These are phyloP conservation scores for Begonia fuchsioides DNA, from an alignment of 306 rosid genomes.

Conservation along the genomic window DNA sequence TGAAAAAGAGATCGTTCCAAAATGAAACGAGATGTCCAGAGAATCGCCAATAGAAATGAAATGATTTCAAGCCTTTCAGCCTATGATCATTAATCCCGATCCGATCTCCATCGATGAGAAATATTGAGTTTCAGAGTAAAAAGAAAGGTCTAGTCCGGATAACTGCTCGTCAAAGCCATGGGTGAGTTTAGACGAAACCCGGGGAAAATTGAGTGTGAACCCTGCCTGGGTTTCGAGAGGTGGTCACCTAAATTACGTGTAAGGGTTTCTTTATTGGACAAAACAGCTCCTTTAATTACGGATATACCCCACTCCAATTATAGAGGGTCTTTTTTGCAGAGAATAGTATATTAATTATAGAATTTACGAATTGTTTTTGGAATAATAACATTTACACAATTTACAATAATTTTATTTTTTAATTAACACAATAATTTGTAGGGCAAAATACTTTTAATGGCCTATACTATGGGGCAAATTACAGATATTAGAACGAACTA, in stretches of 20 bases:
- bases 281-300: slow-evolving; percentile 2
- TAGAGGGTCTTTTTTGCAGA: background rate
- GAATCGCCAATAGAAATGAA: background rate
- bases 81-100: slow-evolving; percentile 9
- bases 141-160: slow-evolving; percentile 1
- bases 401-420: no score
- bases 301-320: slow-evolving; percentile 21
- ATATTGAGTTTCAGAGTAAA: background rate
- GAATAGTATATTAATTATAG: no score
- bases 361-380: no score
- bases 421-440: no score
- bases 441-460: no score
- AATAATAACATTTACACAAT: no score
- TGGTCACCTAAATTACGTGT: background rate
- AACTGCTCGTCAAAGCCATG: slow-evolving; percentile 5
- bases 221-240: background rate
- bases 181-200: slow-evolving; percentile 2
- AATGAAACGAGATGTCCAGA: background rate
- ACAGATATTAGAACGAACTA: no score
- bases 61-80: background rate
- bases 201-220: slow-evolving; percentile 7
- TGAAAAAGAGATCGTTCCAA: slow-evolving; percentile 1
- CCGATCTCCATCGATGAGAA: slow-evolving; percentile 17
- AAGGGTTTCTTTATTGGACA: background rate
- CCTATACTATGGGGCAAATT: no score